Evolutionary conservation across 306 rosid species (phyloP).

Genomic region (Pterocarpus santalinus): DNA sequence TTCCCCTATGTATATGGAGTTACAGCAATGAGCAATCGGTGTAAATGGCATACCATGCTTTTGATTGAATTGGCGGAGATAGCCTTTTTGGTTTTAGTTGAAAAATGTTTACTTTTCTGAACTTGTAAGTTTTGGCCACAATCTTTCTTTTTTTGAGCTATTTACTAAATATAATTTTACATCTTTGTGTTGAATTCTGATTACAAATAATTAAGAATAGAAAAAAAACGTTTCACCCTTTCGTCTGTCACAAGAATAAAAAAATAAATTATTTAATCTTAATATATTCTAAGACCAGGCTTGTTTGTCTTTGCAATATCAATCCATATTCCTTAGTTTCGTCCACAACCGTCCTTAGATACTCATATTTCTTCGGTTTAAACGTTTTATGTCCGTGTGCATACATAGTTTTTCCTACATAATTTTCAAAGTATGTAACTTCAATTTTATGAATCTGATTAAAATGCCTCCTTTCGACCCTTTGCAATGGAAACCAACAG

Average conservation of each 20-base stretch:
- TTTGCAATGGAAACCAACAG: conserved; percentile 32
- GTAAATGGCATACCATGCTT: conserved; percentile 63
- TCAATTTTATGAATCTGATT: neutral
- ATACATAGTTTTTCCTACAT: neutral
- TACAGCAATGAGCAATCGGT: conserved; percentile 39
- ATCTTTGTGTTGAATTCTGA: conserved; percentile 13
- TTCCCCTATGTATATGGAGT: conserved; percentile 33
- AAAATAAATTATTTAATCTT: neutral
- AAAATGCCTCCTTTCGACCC: conserved; percentile 40
- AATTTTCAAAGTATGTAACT: conserved; percentile 8
- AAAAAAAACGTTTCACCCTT: neutral
- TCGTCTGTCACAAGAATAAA: neutral
- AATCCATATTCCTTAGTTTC: conserved; percentile 12
- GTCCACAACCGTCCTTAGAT: conserved; percentile 7
- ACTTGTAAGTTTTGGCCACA: conserved; percentile 10
- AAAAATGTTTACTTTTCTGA: conserved; percentile 4
- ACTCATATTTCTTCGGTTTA: neutral
- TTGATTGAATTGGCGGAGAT: conserved; percentile 51
- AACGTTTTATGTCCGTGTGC: neutral
- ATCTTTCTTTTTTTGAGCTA: no score
- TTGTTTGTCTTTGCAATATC: neutral
- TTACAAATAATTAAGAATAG: neutral
- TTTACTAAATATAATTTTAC: neutral
- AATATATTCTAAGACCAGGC: neutral
- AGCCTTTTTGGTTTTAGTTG: conserved; percentile 30